Evolutionary conservation across 2,329 filamentous ascomycete species (phyloP).

Genomic region (Calonectria henricotiae): DNA sequence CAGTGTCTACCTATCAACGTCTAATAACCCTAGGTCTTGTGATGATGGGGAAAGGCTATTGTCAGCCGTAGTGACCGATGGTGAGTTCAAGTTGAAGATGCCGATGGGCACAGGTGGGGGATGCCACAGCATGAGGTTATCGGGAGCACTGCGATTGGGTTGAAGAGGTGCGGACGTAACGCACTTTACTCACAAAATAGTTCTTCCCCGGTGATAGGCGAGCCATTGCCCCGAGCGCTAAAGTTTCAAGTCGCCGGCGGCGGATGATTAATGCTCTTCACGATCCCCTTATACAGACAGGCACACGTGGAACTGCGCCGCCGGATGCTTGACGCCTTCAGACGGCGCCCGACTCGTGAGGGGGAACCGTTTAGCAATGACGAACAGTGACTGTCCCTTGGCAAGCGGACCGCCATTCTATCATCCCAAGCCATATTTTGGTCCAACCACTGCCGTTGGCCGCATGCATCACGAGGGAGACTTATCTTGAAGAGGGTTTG

Average conservation of each 20-base stretch:
- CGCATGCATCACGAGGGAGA: not conserved
- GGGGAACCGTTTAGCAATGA: conserved; percentile 24
- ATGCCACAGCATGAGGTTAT: conserved; percentile 24
- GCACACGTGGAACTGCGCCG: conserved; percentile 32
- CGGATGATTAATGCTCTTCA: conserved; percentile 18
- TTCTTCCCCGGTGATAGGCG: conserved; percentile 1
- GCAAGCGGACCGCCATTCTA: not conserved
- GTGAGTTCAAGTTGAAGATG: conserved; percentile 15
- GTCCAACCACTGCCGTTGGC: not conserved
- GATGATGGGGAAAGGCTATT: not conserved
- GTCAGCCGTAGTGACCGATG: conserved; percentile 26
- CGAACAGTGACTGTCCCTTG: conserved; percentile 1
- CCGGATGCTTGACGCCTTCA: conserved; percentile 19
- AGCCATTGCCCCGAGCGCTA: not conserved
- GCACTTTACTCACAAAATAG: conserved; percentile 12
- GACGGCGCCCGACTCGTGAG: conserved; percentile 29
- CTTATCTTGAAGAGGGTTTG: not conserved
- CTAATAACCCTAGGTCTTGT: not conserved
- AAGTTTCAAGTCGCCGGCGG: conserved; percentile 11
- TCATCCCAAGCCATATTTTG: not conserved
- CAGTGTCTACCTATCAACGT: conserved; percentile 25
- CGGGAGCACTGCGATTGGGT: conserved; percentile 9
- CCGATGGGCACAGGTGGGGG: not conserved
- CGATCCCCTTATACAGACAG: conserved; percentile 3
- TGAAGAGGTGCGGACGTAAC: conserved; percentile 24